phyloP scores from a whole-genome alignment of 2,329 filamentous ascomycete genomes.

The Venturiaceae sp. region DNA sequence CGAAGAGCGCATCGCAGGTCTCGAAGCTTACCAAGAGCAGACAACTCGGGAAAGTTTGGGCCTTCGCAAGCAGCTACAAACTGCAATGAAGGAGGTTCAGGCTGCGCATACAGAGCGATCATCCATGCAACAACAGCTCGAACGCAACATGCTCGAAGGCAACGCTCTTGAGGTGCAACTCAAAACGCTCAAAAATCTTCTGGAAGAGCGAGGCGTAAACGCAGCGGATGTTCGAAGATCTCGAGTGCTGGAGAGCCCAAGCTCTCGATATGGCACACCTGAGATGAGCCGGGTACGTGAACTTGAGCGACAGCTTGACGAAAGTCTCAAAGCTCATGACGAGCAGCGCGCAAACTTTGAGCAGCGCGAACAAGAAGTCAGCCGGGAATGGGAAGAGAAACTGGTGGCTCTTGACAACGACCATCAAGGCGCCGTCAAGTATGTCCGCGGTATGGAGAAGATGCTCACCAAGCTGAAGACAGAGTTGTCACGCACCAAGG shows the following conservation, averaged over 20 bases:
- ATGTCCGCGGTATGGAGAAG: slow-evolving; percentile 97
- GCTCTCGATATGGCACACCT: slow-evolving; percentile 64
- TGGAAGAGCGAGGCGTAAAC: slow-evolving; percentile 81
- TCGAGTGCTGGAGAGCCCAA: slow-evolving; percentile 62
- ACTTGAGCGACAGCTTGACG: slow-evolving; percentile 78
- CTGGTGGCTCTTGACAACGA: slow-evolving; percentile 90
- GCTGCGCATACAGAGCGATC: slow-evolving; percentile 69
- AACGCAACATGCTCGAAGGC: slow-evolving; percentile 83
- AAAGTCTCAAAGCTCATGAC: slow-evolving; percentile 69
- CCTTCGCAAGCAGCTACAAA: slow-evolving; percentile 82
- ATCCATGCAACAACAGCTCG: slow-evolving; percentile 72
- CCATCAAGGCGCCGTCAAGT: slow-evolving; percentile 95
- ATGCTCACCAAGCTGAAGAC: slow-evolving; percentile 99
- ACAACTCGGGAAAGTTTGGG: slow-evolving; percentile 85
- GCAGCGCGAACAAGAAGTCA: slow-evolving; percentile 74
- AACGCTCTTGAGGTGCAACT: slow-evolving; percentile 90
- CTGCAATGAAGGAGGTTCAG: slow-evolving; percentile 73
- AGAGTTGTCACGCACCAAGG: slow-evolving; percentile 86
- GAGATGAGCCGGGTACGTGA: slow-evolving; percentile 72
- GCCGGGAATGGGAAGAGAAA: slow-evolving; percentile 83
- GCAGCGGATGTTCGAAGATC: slow-evolving; percentile 62
- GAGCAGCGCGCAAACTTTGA: slow-evolving; percentile 74
- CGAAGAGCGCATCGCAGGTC: slow-evolving; percentile 90
- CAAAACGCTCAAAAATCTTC: slow-evolving; percentile 83
- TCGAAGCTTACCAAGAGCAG: slow-evolving; percentile 96